These are phyloP conservation scores for Globisporangium sylvaticum DNA, from an alignment of 352 stramenopile species.

Conservation along the genomic window DNA sequence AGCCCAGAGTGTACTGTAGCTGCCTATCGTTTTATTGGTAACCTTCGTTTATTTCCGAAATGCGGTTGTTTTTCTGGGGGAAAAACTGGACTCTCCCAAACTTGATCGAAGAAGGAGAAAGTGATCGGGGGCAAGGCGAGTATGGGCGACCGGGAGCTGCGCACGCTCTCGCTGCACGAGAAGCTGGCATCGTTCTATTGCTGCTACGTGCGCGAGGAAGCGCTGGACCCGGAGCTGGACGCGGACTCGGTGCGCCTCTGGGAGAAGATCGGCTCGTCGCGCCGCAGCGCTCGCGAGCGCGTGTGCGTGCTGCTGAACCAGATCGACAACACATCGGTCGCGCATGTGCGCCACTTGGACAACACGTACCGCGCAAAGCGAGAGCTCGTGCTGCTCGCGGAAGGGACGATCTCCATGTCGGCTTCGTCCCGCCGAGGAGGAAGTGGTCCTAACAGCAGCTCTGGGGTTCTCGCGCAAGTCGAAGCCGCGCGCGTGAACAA, in stretches of 20 bases:
- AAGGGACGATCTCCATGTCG: conserved; percentile 36
- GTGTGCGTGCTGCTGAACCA: conserved; percentile 57
- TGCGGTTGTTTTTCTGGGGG: not conserved
- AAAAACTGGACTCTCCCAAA: not conserved
- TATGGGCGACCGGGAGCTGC: conserved; percentile 17
- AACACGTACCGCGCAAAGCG: conserved; percentile 69
- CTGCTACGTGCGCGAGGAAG: conserved; percentile 61
- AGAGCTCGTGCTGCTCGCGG: conserved; percentile 58
- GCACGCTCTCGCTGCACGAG: conserved; percentile 57
- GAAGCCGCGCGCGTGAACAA: conserved; percentile 63
- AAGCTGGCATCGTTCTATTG: conserved; percentile 77
- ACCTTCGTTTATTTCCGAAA: not conserved
- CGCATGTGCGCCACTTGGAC: conserved; percentile 58
- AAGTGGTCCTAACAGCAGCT: not conserved
- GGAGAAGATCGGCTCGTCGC: conserved; percentile 55
- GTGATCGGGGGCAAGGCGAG: not conserved
- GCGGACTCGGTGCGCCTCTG: conserved; percentile 45
- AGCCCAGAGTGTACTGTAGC: no score
- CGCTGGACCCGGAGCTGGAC: conserved; percentile 42
- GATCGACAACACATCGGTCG: conserved; percentile 60
- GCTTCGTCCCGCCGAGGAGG: conserved; percentile 11
- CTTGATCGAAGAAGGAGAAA: not conserved
- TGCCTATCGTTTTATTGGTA: no score
- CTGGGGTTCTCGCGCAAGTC: conserved; percentile 29
- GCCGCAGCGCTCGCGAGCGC: conserved; percentile 58